phyloP scores from a whole-genome alignment of 2,329 filamentous ascomycete genomes.

The Aspergillus sojae region DNA sequence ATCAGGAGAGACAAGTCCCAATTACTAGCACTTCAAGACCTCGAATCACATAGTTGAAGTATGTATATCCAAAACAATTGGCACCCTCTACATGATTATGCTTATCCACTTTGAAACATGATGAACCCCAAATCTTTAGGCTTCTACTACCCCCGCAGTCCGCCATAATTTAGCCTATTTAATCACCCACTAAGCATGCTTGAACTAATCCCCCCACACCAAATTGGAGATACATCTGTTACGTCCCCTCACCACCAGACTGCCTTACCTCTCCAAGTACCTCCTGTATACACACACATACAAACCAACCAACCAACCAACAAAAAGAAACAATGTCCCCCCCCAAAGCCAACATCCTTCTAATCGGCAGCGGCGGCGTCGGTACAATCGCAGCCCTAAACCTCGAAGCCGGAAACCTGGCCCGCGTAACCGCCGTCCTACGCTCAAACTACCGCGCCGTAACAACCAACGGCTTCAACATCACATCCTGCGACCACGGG shows the following conservation, averaged over 20 bases:
- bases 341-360: slow-evolving; percentile 40
- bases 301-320: neutral
- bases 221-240: neutral
- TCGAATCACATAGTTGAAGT: neutral
- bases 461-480: slow-evolving; percentile 52
- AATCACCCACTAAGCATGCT: neutral
- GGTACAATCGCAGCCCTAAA: slow-evolving; percentile 60
- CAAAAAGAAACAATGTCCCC: neutral
- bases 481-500: slow-evolving; percentile 60
- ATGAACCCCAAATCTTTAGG: too few species aligned
- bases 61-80: too few species aligned
- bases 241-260: neutral
- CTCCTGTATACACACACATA: neutral
- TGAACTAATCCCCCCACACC: neutral
- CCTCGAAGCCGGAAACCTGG: slow-evolving; percentile 54
- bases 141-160: too few species aligned
- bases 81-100: neutral
- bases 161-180: neutral
- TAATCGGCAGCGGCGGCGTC: slow-evolving; percentile 60
- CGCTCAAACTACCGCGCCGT: slow-evolving; percentile 60
- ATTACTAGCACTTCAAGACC: neutral
- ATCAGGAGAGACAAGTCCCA: neutral
- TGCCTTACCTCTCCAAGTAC: too few species aligned
- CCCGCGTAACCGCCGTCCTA: slow-evolving; percentile 58
- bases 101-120: neutral